Base-by-base conservation (phyloP, 1,284 basidiomycete genomes). In the Austroboletus novae-zelandiae region DNA sequence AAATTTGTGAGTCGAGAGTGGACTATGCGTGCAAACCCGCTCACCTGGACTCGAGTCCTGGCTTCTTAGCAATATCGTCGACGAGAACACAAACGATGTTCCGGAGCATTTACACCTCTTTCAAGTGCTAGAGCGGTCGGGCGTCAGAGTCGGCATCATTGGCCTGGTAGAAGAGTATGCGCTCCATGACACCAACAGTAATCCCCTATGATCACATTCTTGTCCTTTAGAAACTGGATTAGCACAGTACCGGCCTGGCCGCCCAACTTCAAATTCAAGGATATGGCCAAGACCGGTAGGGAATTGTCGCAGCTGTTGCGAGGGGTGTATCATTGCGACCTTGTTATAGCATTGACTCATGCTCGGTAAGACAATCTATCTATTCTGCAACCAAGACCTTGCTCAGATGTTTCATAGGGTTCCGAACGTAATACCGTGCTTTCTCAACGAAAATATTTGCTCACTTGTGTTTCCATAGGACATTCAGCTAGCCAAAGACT, bases 331-430 rank as follows among this genome's bases (percentile, higher is more conserved):
- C 73, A 68, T 44, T 86, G 84, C 55, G 86, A 89, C 49, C 55
- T 88, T 13, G 72, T 89, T 52, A 78, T 89, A 43, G 86, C 86
- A 4, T 65, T 89, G 40, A 88, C 86, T 1, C 86, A 89, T 61
- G 76, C 79, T 51, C 73, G 80, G 78, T 78, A 51, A 17, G 69
- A 50, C 9, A 14, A 14, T 39, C 11, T 34, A 15, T 8, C 11
- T 25, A 14, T 15, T 40, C 10, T 10, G 2, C 9, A 13, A 2
- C 4, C 9, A 14, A 13, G n/a, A 23, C 25, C 13, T 42, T 11
- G 4, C 43, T 56, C 29, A 61, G 14, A 10, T 20, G 5, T 34
- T 45, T 9, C 7, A 17, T 44, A 69, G 64, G 18, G 43, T 84
- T n/a, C 77, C 79, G 5, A 81, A 83, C 62, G 77, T 79, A 57